phyloP scores from a whole-genome alignment of 2,329 filamentous ascomycete species.

The Aspergillus pseudoviridinutans region DNA sequence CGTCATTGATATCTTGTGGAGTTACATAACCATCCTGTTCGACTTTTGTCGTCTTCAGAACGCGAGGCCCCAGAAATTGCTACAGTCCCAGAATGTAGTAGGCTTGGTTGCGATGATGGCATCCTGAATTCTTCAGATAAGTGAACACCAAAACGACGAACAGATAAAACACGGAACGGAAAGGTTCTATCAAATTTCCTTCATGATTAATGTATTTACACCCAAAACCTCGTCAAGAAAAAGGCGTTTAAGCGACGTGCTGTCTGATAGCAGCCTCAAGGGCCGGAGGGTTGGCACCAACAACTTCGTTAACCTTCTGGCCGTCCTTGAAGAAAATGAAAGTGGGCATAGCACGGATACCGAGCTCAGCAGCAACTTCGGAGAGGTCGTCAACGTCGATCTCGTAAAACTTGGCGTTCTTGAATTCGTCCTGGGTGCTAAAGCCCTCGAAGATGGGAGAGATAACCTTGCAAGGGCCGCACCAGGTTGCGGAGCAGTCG shows the following conservation, averaged over 20 bases:
- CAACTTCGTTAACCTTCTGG: conserved; percentile 66
- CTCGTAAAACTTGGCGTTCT: conserved; percentile 70
- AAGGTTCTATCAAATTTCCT: not conserved
- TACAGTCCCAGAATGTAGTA: too few relatives aligned
- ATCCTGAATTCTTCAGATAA: too few relatives aligned
- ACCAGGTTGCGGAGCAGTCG: conserved; percentile 88
- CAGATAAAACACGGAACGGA: too few relatives aligned
- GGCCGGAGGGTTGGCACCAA: conserved; percentile 75
- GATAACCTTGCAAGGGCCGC: conserved; percentile 91
- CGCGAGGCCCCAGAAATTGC: not conserved
- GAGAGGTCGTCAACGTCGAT: conserved; percentile 82
- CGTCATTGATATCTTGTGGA: too few relatives aligned
- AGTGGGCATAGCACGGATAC: conserved; percentile 87
- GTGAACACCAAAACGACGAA: too few relatives aligned
- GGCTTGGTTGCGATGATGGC: too few relatives aligned
- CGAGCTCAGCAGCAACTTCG: conserved; percentile 71
- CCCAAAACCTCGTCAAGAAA: conserved; percentile 17
- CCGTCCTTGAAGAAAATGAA: conserved; percentile 82
- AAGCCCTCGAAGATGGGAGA: conserved; percentile 69
- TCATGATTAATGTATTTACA: not conserved
- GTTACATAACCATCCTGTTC: too few relatives aligned
- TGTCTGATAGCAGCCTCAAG: conserved; percentile 46
- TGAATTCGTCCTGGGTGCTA: conserved; percentile 48
- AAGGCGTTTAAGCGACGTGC: not conserved
- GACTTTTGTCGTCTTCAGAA: not conserved